Conservation (phyloP, 1,284 basidiomycete genomes). For the Irpex sp. region DNA sequence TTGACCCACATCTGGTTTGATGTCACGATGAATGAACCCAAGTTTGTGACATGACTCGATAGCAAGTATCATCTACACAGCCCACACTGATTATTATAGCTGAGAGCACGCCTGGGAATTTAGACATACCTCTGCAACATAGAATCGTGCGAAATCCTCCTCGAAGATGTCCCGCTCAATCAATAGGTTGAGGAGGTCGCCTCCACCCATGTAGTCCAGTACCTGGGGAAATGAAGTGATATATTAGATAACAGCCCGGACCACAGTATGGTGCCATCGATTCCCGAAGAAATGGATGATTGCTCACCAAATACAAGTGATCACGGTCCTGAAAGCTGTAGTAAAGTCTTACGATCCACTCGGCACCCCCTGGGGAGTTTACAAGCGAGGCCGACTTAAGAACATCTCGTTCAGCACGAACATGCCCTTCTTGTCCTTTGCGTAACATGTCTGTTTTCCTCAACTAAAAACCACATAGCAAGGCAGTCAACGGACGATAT, state of each 20-base stretch:
- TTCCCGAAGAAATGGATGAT: slow-evolving; percentile 19
- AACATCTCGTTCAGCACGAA: slow-evolving; percentile 87
- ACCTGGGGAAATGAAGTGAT: slow-evolving; percentile 54
- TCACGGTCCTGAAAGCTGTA: slow-evolving; percentile 93
- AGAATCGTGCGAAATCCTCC: slow-evolving; percentile 93
- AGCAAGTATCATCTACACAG: slow-evolving; percentile 85
- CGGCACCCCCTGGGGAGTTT: slow-evolving; percentile 63
- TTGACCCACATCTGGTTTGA: slow-evolving; percentile 82
- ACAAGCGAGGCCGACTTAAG: slow-evolving; percentile 79
- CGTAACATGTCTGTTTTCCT: slow-evolving; percentile 96
- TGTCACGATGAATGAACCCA: slow-evolving; percentile 97
- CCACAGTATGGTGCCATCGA: background rate
- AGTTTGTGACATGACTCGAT: slow-evolving; percentile 92
- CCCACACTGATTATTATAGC: background rate
- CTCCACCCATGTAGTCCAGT: slow-evolving; percentile 93
- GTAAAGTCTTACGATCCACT: slow-evolving; percentile 93
- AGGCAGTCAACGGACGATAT: background rate
- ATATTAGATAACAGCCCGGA: slow-evolving; percentile 18
- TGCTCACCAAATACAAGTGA: slow-evolving; percentile 86
- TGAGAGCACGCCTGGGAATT: slow-evolving; percentile 16
- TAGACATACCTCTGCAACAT: slow-evolving; percentile 79
- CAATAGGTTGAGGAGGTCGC: slow-evolving; percentile 92
- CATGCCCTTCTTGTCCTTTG: slow-evolving; percentile 97
- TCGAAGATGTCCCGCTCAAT: slow-evolving; percentile 94
- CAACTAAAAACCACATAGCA: slow-evolving; percentile 46